phyloP scores from a whole-genome alignment of 345 rosid species.

The Aegle marmelos region DNA sequence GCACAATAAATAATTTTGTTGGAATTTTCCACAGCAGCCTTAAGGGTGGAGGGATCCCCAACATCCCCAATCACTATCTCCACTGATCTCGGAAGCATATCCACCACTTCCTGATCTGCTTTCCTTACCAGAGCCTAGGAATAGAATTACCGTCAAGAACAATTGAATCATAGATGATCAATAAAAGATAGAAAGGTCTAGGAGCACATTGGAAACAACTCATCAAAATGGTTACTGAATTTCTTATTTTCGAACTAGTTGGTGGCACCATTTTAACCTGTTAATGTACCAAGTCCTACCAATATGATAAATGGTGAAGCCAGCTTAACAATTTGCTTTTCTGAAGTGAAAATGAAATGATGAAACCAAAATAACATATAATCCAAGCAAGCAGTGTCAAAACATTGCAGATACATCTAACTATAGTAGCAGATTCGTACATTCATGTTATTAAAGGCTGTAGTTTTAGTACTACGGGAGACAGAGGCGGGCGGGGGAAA shows the following conservation, averaged over 20 bases:
- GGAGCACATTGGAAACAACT: neutral
- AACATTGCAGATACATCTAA: neutral
- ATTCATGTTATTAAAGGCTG: neutral
- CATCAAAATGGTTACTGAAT: neutral
- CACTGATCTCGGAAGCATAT: slow-evolving; percentile 85
- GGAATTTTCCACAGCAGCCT: slow-evolving; percentile 76
- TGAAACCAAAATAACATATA: neutral
- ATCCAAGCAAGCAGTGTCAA: neutral
- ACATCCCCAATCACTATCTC: slow-evolving; percentile 83
- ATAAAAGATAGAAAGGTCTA: neutral
- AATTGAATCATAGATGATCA: neutral
- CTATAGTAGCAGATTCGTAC: neutral
- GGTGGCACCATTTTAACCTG: neutral
- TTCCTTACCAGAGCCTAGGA: slow-evolving; percentile 73
- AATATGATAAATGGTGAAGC: neutral
- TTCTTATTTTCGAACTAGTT: neutral
- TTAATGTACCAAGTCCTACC: neutral
- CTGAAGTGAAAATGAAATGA: neutral
- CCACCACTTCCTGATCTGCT: slow-evolving; percentile 61
- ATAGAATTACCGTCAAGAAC: neutral
- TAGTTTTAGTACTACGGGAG: neutral
- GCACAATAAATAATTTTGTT: slow-evolving; percentile 90
- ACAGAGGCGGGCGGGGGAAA: no score
- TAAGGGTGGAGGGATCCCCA: slow-evolving; percentile 72
- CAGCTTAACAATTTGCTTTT: neutral